phyloP scores from a whole-genome alignment of 1,284 basidiomycete species.

The Mrakiaceae sp. region DNA sequence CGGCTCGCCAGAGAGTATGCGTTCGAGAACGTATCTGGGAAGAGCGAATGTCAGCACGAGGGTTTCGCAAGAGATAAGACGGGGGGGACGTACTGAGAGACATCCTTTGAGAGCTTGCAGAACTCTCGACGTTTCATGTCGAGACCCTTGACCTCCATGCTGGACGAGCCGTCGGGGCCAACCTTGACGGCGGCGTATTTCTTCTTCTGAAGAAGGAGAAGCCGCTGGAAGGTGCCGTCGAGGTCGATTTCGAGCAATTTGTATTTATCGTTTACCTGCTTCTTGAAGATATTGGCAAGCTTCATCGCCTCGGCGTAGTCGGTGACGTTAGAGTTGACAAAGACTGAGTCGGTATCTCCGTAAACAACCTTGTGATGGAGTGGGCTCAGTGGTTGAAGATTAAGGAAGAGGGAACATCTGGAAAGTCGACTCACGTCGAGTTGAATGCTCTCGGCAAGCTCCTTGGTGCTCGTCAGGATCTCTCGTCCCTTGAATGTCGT shows the following conservation, averaged over 20 bases:
- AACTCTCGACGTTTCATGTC: conserved; percentile 99
- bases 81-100: conserved; percentile 60
- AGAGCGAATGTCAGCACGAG: conserved; percentile 3
- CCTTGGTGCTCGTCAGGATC: conserved; percentile 85
- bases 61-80: not conserved
- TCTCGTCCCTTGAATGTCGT: conserved; percentile 98
- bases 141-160: conserved; percentile 87
- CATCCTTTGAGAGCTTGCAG: conserved; percentile 78
- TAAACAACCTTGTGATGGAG: conserved; percentile 67
- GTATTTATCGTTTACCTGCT: conserved; percentile 90
- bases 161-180: conserved; percentile 61
- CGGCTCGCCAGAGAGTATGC: conserved; percentile 81
- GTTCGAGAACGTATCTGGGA: conserved; percentile 68
- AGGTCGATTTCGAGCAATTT: conserved; percentile 93
- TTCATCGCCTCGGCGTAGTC: conserved; percentile 78
- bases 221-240: conserved; percentile 85
- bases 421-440: conserved; percentile 55
- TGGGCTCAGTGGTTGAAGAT: not conserved
- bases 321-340: conserved; percentile 91
- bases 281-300: conserved; percentile 88
- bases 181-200: conserved; percentile 97
- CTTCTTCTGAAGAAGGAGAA: conserved; percentile 94
- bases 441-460: conserved; percentile 78
- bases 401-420: not conserved
- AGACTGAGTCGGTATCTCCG: conserved; percentile 97